phyloP scores from a whole-genome alignment of 1,284 basidiomycete genomes.

The Melampsora larici-populina region DNA sequence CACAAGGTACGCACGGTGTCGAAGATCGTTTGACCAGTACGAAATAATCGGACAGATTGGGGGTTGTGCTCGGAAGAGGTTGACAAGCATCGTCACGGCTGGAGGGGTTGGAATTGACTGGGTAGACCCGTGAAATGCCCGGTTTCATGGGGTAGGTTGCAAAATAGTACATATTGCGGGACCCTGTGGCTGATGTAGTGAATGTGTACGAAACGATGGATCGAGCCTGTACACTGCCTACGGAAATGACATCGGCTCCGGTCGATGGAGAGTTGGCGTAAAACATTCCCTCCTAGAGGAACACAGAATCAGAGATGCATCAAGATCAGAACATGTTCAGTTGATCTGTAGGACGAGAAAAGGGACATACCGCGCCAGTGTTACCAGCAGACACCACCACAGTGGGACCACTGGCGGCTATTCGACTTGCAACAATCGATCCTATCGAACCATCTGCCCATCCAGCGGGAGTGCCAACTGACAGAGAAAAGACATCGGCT shows the following conservation, averaged over 20 bases:
- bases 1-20: slow-evolving; percentile 22
- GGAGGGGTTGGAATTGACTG: slow-evolving; percentile 15
- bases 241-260: slow-evolving; percentile 53
- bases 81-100: slow-evolving; percentile 36
- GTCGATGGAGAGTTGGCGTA: slow-evolving; percentile 55
- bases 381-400: slow-evolving; percentile 54
- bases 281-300: slow-evolving; percentile 52
- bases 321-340: not conserved
- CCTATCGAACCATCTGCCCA: slow-evolving; percentile 36
- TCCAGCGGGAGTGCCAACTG: slow-evolving; percentile 59
- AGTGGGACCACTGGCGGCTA: slow-evolving; percentile 16
- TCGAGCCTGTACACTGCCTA: slow-evolving; percentile 48
- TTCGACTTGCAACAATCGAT: slow-evolving; percentile 39
- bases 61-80: slow-evolving; percentile 5
- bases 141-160: slow-evolving; percentile 29
- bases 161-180: slow-evolving; percentile 32
- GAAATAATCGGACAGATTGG: slow-evolving; percentile 30
- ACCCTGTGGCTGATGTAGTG: slow-evolving; percentile 34
- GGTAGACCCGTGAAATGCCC: slow-evolving; percentile 33
- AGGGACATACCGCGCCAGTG: slow-evolving; percentile 47
- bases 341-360: not conserved
- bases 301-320: not conserved
- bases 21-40: slow-evolving; percentile 36
- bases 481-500: slow-evolving; percentile 63
- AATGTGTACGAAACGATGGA: slow-evolving; percentile 34